Percentiles rank a stretch among this genome's conserved stretches.
Evolutionary conservation across 1,139 yeast genomes (phyloP).

Genomic region (Sugiyamaella neomexicana): DNA sequence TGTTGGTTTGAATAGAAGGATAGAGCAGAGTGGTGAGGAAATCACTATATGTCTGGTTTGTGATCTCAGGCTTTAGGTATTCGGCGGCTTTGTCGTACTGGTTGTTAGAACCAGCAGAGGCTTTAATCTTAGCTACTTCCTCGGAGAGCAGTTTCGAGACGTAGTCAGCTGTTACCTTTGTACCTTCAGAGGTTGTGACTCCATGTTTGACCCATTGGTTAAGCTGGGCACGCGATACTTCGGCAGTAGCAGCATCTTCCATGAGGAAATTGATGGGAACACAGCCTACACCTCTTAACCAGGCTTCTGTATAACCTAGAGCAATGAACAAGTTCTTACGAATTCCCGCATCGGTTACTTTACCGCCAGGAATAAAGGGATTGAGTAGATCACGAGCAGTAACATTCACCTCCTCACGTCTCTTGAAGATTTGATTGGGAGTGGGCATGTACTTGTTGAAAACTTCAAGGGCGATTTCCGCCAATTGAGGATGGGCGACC

Average conservation of each 20-base stretch:
- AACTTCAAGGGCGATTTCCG: slow-evolving; percentile 70
- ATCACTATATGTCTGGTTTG: slow-evolving; percentile 37
- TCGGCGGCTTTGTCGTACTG: slow-evolving; percentile 53
- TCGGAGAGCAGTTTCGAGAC: slow-evolving; percentile 58
- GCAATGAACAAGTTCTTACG: slow-evolving; percentile 72
- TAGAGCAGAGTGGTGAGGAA: slow-evolving; percentile 52
- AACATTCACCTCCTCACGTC: slow-evolving; percentile 49
- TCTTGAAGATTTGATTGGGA: slow-evolving; percentile 72
- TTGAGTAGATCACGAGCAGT: slow-evolving; percentile 69
- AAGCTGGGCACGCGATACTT: slow-evolving; percentile 77
- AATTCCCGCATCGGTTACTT: slow-evolving; percentile 70
- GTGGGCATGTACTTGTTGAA: slow-evolving; percentile 83
- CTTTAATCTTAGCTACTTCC: slow-evolving; percentile 58
- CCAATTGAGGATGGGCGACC: slow-evolving; percentile 83
- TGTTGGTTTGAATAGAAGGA: slow-evolving; percentile 31
- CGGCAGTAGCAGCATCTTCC: slow-evolving; percentile 91
- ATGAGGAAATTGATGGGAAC: slow-evolving; percentile 79
- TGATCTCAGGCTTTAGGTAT: slow-evolving; percentile 39
- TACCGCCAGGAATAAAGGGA: slow-evolving; percentile 66
- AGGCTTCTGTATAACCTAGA: slow-evolving; percentile 75
- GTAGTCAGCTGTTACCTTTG: slow-evolving; percentile 59
- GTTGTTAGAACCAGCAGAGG: slow-evolving; percentile 53
- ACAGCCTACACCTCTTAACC: slow-evolving; percentile 79
- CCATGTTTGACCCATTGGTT: slow-evolving; percentile 86
- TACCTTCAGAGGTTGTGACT: slow-evolving; percentile 58